phyloP scores from a whole-genome alignment of 108 stramenopile genomes.

The Nitzschia sp. region DNA sequence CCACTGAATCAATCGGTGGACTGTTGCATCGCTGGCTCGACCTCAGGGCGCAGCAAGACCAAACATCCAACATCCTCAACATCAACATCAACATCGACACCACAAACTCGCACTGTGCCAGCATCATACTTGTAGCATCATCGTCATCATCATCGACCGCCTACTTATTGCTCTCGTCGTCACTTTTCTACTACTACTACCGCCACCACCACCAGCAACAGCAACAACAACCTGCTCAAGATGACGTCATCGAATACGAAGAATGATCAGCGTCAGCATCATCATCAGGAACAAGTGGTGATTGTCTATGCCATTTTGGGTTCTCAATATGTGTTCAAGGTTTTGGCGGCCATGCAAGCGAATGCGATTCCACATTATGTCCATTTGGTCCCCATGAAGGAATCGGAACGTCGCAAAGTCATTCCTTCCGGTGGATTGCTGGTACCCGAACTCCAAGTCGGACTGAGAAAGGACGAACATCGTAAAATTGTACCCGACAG shows the following conservation, averaged over 20 bases:
- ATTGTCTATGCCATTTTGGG: constrained; percentile 11
- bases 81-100: no score
- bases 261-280: no score
- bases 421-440: constrained; percentile 6
- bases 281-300: no score
- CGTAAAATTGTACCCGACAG: not conserved
- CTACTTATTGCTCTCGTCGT: no score
- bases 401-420: constrained; percentile 2
- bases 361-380: constrained; percentile 3
- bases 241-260: no score
- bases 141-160: no score
- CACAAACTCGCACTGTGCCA: no score
- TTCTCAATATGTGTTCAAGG: constrained; percentile 20
- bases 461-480: not conserved
- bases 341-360: constrained; percentile 8
- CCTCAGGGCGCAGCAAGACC: no score
- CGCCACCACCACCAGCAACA: not conserved
- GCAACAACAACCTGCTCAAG: not conserved
- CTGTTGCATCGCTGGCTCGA: no score
- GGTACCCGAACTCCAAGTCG: constrained; percentile 11
- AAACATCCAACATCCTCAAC: no score
- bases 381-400: not conserved
- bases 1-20: no score
- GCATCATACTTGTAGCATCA: no score
- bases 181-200: not conserved